These are phyloP conservation scores for Aspergillus niger DNA, from an alignment of 2,329 filamentous ascomycete species.

Conservation along the genomic window DNA sequence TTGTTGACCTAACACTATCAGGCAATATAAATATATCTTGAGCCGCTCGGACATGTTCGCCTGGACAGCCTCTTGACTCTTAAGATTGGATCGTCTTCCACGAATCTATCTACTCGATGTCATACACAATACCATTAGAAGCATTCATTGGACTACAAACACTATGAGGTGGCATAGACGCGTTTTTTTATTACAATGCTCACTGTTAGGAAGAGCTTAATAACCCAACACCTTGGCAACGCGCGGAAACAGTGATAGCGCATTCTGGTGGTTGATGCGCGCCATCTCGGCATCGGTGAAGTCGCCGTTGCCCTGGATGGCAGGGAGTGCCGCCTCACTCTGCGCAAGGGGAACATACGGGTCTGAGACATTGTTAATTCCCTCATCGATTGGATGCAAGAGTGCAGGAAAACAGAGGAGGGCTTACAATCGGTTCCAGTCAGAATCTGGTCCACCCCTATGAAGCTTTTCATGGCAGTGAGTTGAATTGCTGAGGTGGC, in stretches of 20 bases:
- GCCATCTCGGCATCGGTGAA: slow-evolving; percentile 24
- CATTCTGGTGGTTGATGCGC: slow-evolving; percentile 27
- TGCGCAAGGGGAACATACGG: slow-evolving; percentile 23
- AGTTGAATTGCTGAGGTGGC: slow-evolving; percentile 27
- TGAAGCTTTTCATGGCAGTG: slow-evolving; percentile 27
- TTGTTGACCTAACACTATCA: too few species aligned
- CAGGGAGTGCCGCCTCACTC: slow-evolving; percentile 8
- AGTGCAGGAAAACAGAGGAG: neutral
- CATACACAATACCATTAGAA: too few species aligned
- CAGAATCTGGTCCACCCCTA: slow-evolving; percentile 21
- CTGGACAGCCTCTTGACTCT: too few species aligned
- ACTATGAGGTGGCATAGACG: too few species aligned
- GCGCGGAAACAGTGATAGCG: slow-evolving; percentile 25
- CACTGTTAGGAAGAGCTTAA: neutral
- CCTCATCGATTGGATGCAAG: neutral
- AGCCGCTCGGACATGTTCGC: too few species aligned
- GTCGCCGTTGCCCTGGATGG: slow-evolving; percentile 21
- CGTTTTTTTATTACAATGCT: too few species aligned
- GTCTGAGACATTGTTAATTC: slow-evolving; percentile 16
- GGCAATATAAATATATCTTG: too few species aligned
- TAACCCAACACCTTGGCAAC: slow-evolving; percentile 2
- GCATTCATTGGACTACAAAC: too few species aligned
- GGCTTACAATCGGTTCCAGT: slow-evolving; percentile 31
- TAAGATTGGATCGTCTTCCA: too few species aligned
- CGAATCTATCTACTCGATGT: too few species aligned